These are phyloP conservation scores for Mycosphaerella sp. DNA, from an alignment of 2,329 filamentous ascomycete species.

Conservation along the genomic window DNA sequence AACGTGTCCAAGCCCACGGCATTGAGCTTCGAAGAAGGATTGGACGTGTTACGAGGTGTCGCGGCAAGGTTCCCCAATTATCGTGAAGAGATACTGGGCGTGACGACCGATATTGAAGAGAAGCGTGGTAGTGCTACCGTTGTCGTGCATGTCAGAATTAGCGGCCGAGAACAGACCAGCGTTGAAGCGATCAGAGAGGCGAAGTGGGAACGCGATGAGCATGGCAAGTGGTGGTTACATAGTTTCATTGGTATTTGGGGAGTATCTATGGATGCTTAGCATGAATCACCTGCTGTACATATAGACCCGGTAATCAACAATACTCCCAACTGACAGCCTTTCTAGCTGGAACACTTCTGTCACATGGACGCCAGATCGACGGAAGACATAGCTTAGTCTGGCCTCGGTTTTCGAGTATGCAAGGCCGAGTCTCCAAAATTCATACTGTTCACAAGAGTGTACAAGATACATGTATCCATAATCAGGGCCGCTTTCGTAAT, in stretches of 20 bases:
- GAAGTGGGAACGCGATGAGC: background rate
- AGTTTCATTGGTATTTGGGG: background rate
- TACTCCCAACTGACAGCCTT: too few relatives aligned
- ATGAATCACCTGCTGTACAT: too few relatives aligned
- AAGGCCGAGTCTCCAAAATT: too few relatives aligned
- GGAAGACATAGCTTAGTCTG: too few relatives aligned
- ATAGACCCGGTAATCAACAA: too few relatives aligned
- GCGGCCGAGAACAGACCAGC: background rate
- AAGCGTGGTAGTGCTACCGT: background rate
- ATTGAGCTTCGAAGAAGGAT: background rate
- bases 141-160: background rate
- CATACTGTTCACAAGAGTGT: too few relatives aligned
- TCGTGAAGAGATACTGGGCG: background rate
- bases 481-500: too few relatives aligned
- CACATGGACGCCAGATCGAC: too few relatives aligned
- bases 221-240: constrained; percentile 47
- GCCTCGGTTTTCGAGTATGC: too few relatives aligned
- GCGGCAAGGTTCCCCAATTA: background rate
- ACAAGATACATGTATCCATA: too few relatives aligned
- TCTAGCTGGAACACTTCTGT: too few relatives aligned
- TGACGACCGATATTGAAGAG: background rate
- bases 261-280: background rate
- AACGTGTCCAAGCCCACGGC: background rate
- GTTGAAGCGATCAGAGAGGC: constrained; percentile 1
- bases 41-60: background rate